A percentile compares a stretch with the other conserved stretches of the same genome.
Conservation (phyloP, 108 stramenopile genomes). For the Nitzschia inconspicua region DNA sequence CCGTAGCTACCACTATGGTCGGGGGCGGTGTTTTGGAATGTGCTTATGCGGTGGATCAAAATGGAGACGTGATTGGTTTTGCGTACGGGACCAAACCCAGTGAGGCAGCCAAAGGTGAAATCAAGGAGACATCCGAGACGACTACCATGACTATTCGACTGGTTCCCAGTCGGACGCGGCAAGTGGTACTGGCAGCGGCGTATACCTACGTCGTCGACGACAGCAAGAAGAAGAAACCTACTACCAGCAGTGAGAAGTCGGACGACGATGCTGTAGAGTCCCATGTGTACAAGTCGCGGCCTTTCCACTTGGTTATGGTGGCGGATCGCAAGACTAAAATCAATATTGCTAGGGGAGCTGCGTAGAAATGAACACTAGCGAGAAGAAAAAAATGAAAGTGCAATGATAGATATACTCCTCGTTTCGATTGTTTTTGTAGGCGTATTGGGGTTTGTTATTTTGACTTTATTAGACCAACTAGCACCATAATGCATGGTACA, state of each 20-base stretch:
- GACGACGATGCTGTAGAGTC: conserved; percentile 8
- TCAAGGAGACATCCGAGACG: not conserved
- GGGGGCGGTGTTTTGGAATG: conserved; percentile 53
- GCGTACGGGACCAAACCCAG: conserved; percentile 44
- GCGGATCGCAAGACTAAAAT: not conserved
- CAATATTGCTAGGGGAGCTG: too few relatives aligned
- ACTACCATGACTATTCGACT: conserved; percentile 18
- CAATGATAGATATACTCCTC: too few relatives aligned
- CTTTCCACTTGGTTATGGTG: conserved; percentile 7
- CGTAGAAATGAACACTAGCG: too few relatives aligned
- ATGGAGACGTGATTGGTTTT: conserved; percentile 69
- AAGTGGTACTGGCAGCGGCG: conserved; percentile 16
- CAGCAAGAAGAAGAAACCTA: not conserved
- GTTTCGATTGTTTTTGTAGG: too few relatives aligned
- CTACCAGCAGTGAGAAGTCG: too few relatives aligned
- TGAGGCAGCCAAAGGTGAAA: conserved; percentile 3
- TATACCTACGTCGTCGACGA: conserved; percentile 12
- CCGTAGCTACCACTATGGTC: conserved; percentile 27
- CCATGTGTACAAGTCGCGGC: conserved; percentile 24
- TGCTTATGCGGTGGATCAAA: conserved; percentile 79
- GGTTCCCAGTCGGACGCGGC: conserved; percentile 5
- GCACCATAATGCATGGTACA: too few relatives aligned
- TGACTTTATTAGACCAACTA: too few relatives aligned
- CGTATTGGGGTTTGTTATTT: too few relatives aligned
- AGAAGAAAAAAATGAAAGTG: too few relatives aligned